Conservation (phyloP, 768 basidiomycete genomes). For the Kwoniella botswanensis region DNA sequence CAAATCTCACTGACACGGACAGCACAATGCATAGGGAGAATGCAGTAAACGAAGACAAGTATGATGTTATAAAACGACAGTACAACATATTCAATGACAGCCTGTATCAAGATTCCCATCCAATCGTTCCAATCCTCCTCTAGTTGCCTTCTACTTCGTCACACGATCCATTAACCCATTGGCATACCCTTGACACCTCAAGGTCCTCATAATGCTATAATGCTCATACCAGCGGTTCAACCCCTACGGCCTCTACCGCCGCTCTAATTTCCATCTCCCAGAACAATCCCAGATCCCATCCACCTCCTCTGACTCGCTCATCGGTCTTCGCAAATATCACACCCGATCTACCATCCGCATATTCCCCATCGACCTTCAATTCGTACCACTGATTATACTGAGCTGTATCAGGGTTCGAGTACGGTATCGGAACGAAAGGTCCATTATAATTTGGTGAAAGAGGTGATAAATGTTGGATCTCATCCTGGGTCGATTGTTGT, state of each 20-base stretch:
- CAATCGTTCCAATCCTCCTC: too few relatives aligned
- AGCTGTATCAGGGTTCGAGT: slow-evolving; percentile 32
- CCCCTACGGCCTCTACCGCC: slow-evolving; percentile 47
- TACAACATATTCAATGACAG: too few relatives aligned
- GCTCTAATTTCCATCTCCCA: slow-evolving; percentile 52
- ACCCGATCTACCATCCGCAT: slow-evolving; percentile 44
- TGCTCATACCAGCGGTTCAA: slow-evolving; percentile 34
- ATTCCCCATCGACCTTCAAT: slow-evolving; percentile 31
- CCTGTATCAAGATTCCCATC: too few relatives aligned
- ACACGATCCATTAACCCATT: too few relatives aligned
- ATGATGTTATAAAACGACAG: too few relatives aligned
- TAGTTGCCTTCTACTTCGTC: too few relatives aligned
- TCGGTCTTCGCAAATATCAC: slow-evolving; percentile 37
- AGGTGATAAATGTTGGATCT: slow-evolving; percentile 29
- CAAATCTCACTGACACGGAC: not conserved
- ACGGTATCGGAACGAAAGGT: slow-evolving; percentile 53
- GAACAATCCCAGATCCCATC: slow-evolving; percentile 45
- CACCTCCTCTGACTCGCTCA: slow-evolving; percentile 49
- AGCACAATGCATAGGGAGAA: too few relatives aligned
- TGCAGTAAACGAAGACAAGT: too few relatives aligned
- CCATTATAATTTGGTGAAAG: slow-evolving; percentile 45
- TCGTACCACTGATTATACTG: slow-evolving; percentile 25
- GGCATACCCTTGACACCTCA: too few relatives aligned
- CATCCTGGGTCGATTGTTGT: slow-evolving; percentile 9
- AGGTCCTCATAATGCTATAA: too few relatives aligned